These are phyloP conservation scores for Solanum bulbocastanum DNA, from an alignment of 257 asterid genomes.

Conservation along the genomic window DNA sequence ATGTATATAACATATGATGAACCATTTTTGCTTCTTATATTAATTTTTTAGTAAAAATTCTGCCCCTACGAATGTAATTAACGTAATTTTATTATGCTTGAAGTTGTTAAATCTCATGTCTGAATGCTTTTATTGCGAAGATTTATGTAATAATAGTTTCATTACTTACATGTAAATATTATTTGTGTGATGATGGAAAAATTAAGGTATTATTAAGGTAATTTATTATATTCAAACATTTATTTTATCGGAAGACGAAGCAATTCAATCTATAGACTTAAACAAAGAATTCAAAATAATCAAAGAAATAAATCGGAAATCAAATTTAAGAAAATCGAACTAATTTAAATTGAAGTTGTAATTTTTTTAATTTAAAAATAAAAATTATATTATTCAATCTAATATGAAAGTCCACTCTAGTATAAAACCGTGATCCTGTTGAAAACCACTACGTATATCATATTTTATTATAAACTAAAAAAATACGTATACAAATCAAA, in stretches of 20 bases:
- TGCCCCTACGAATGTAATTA: accelerated
- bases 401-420: not conserved
- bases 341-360: not conserved
- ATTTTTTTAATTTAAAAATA: too few species aligned
- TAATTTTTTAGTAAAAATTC: too few species aligned
- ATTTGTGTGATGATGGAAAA: not conserved
- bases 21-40: too few species aligned
- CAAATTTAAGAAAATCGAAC: not conserved
- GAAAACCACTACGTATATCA: not conserved
- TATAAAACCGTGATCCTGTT: not conserved
- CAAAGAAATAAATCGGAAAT: too few species aligned
- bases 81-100: not conserved
- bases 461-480: not conserved
- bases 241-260: not conserved
- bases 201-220: not conserved
- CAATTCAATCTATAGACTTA: not conserved
- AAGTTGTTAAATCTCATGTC: not conserved
- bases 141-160: not conserved
- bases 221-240: not conserved
- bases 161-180: not conserved
- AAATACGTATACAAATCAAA: not conserved
- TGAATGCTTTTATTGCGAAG: not conserved
- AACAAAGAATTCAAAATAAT: not conserved
- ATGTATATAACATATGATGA: not conserved
- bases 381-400: not conserved